Conservation (phyloP, 148 eudicot species). For the Nyssa sinensis region DNA sequence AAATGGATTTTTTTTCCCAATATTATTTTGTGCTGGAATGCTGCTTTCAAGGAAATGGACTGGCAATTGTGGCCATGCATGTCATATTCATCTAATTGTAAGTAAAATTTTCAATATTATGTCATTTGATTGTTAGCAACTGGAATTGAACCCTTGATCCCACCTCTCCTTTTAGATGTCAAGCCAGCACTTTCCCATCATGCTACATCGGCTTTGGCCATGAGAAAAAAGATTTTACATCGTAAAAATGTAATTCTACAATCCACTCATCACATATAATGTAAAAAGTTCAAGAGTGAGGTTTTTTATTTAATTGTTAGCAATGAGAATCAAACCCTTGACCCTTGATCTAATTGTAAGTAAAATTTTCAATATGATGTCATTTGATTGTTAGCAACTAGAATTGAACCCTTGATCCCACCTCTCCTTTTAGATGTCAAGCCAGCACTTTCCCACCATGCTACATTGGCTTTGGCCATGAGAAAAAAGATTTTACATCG, state of each 20-base stretch:
- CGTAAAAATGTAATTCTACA: too few relatives aligned
- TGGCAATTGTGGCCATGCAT: background rate
- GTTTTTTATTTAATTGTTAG: too few relatives aligned
- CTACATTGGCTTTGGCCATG: conserved; percentile 62
- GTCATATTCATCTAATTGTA: too few relatives aligned
- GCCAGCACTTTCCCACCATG: conserved; percentile 73
- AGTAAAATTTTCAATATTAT: too few relatives aligned
- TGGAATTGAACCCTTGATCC: conserved; percentile 8
- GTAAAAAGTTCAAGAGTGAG: background rate
- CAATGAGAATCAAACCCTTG: too few relatives aligned
- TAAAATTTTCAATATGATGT: too few relatives aligned
- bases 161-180: conserved; percentile 71
- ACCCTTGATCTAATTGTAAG: too few relatives aligned
- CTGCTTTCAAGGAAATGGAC: background rate
- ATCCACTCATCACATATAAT: background rate
- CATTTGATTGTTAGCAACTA: too few relatives aligned
- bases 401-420: conserved; percentile 21
- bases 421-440: conserved; percentile 66
- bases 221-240: too few relatives aligned
- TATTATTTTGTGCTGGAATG: background rate
- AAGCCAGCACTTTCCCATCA: conserved; percentile 69
- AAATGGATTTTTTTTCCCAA: too few relatives aligned
- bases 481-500: too few relatives aligned
- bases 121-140: background rate
- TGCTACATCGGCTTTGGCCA: conserved; percentile 68